These are phyloP conservation scores for Pestalotiopsis sp. DNA, from an alignment of 2,329 filamentous ascomycete genomes.

Conservation along the genomic window DNA sequence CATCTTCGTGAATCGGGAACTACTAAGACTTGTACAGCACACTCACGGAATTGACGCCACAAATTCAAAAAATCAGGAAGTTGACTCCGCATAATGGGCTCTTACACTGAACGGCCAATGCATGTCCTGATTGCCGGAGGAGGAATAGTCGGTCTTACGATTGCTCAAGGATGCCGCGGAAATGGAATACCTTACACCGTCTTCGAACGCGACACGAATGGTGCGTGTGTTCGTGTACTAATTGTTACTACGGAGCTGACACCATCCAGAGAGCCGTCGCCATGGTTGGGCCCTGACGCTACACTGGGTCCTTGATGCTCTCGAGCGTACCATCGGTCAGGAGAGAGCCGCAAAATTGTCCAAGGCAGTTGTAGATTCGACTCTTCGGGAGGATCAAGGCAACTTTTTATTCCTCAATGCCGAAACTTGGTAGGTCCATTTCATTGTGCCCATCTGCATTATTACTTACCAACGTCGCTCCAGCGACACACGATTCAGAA, in stretches of 20 bases:
- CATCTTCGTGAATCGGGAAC: too few species aligned
- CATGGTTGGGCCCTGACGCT: slow-evolving; percentile 64
- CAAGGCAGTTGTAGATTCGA: slow-evolving; percentile 28
- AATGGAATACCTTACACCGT: slow-evolving; percentile 24
- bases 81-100: neutral
- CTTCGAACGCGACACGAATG: neutral
- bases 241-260: neutral
- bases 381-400: slow-evolving; percentile 39
- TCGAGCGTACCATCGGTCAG: slow-evolving; percentile 27
- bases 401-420: slow-evolving; percentile 45
- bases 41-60: too few species aligned
- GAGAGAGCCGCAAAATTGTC: slow-evolving; percentile 21
- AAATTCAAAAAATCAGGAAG: neutral
- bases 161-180: slow-evolving; percentile 38
- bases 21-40: too few species aligned
- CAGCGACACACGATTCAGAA: slow-evolving; percentile 31
- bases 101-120: slow-evolving; percentile 7
- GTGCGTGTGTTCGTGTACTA: neutral
- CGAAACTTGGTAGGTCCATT: slow-evolving; percentile 36
- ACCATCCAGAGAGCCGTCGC: slow-evolving; percentile 29
- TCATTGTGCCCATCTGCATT: too few species aligned
- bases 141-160: slow-evolving; percentile 38
- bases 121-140: slow-evolving; percentile 40
- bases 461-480: neutral
- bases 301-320: slow-evolving; percentile 55